Percentiles rank a stretch among this genome's conserved stretches.
phyloP scores from a whole-genome alignment of 1,284 basidiomycete genomes.

The Agaricales sp. region DNA sequence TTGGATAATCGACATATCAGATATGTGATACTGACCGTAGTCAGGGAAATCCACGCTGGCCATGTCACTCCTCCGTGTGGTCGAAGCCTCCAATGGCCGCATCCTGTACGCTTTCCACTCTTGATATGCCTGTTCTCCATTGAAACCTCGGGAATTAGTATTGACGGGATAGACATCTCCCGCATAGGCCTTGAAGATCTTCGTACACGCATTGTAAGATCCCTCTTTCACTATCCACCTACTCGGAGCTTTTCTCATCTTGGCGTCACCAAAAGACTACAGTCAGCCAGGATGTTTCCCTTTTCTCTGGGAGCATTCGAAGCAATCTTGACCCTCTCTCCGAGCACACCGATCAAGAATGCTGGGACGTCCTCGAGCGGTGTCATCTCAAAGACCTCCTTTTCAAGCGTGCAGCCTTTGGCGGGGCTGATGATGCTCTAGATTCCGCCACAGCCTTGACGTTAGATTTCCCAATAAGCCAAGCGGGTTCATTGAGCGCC shows the following conservation, averaged over 20 bases:
- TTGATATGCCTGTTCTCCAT: conserved; percentile 2
- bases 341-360: conserved; percentile 51
- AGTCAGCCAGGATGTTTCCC: conserved; percentile 74
- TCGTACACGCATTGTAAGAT: conserved; percentile 46
- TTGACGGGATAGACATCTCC: conserved; percentile 79
- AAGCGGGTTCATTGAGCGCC: conserved; percentile 59
- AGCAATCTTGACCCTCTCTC: conserved; percentile 71
- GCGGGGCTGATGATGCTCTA: conserved; percentile 19
- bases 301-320: conserved; percentile 79
- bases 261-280: too few species aligned
- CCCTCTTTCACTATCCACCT: neutral
- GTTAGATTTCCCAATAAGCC: conserved; percentile 57
- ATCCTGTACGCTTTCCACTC: conserved; percentile 41
- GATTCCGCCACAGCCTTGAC: too few species aligned
- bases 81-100: conserved; percentile 63
- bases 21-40: conserved; percentile 5
- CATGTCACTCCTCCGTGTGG: conserved; percentile 68
- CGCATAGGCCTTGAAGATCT: conserved; percentile 79
- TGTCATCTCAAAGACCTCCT: conserved; percentile 47
- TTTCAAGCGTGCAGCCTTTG: conserved; percentile 16
- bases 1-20: conserved; percentile 8
- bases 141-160: conserved; percentile 21
- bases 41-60: conserved; percentile 66
- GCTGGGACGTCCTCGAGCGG: conserved; percentile 52
- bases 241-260: too few species aligned